Conservation (phyloP, 495 filamentous ascomycete genomes). For the Aspergillus leporis region DNA sequence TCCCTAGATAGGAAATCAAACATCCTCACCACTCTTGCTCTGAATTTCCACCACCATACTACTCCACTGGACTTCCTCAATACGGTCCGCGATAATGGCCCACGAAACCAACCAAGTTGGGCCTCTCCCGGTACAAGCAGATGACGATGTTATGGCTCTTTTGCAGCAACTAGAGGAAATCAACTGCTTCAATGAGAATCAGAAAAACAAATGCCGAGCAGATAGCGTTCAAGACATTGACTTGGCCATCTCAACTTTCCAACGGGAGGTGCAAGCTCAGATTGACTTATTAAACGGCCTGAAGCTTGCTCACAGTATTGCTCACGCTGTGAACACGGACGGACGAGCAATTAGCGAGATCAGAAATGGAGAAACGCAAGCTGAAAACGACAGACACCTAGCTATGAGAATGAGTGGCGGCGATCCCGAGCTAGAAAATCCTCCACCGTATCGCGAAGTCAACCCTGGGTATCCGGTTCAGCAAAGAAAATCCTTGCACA, state of each 20-base stretch:
- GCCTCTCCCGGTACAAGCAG: too few relatives aligned
- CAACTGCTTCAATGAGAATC: not conserved
- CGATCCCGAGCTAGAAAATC: not conserved
- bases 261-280: not conserved
- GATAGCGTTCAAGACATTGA: slow-evolving; percentile 5
- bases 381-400: slow-evolving; percentile 1
- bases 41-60: too few relatives aligned
- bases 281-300: not conserved
- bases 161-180: slow-evolving; percentile 8
- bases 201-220: not conserved
- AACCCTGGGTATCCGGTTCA: not conserved
- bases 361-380: not conserved
- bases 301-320: slow-evolving; percentile 1
- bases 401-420: not conserved
- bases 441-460: too few relatives aligned
- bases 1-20: too few relatives aligned
- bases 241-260: not conserved
- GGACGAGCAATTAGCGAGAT: not conserved
- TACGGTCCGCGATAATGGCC: too few relatives aligned
- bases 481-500: not conserved
- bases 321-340: not conserved
- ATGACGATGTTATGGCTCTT: slow-evolving; percentile 1
- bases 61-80: too few relatives aligned
- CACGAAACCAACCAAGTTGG: too few relatives aligned
- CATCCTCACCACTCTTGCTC: too few relatives aligned